phyloP scores from a whole-genome alignment of 1,139 yeast species.

The Chernovozyma sophiae-reginae region DNA sequence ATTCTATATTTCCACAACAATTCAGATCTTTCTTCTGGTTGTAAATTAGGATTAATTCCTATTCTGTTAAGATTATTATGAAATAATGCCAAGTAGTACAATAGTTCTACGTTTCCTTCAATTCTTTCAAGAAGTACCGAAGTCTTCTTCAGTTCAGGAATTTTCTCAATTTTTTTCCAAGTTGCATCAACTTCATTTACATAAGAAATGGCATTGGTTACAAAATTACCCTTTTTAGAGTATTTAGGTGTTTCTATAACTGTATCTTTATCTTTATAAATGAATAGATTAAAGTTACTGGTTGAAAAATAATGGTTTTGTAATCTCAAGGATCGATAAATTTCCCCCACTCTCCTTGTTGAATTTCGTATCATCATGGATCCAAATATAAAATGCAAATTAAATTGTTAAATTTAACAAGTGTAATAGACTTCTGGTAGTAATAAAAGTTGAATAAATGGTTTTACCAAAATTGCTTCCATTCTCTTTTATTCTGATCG shows the following conservation, averaged over 20 bases:
- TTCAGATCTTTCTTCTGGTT: conserved; percentile 5
- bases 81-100: conserved; percentile 28
- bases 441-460: too few relatives aligned
- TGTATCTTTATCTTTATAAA: conserved; percentile 6
- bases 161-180: conserved; percentile 15
- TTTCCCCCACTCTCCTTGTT: neutral
- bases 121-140: conserved; percentile 23
- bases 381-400: too few relatives aligned
- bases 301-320: neutral
- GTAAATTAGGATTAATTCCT: conserved; percentile 22
- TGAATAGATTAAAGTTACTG: neutral
- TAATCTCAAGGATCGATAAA: neutral
- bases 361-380: neutral
- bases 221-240: conserved; percentile 9
- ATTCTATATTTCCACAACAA: conserved; percentile 16
- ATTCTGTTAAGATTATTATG: conserved; percentile 29
- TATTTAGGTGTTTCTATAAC: conserved; percentile 8
- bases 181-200: conserved; percentile 29
- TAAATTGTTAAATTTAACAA: too few relatives aligned
- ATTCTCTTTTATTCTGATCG: too few relatives aligned
- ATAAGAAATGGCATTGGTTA: conserved; percentile 16
- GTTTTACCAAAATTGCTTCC: too few relatives aligned
- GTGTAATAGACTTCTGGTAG: too few relatives aligned
- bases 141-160: conserved; percentile 19
- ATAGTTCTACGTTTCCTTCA: conserved; percentile 27